Evolutionary conservation across 345 rosid species (phyloP).

Genomic region (Moricandia moricandioides): DNA sequence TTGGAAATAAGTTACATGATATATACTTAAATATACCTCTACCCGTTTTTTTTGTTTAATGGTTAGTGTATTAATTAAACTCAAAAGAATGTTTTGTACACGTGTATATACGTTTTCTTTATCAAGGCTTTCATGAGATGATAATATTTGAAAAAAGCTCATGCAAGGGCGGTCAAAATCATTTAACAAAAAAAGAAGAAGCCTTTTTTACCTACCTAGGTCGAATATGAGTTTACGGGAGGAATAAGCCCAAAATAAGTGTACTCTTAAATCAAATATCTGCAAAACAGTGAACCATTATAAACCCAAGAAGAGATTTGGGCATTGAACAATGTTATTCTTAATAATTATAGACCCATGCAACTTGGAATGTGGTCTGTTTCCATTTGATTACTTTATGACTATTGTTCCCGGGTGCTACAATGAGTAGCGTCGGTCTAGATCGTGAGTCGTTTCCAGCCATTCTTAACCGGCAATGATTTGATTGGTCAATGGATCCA

Average conservation of each 20-base stretch:
- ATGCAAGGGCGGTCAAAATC: not conserved
- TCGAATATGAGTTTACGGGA: not conserved
- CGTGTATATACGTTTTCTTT: not conserved
- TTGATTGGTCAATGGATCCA: not conserved
- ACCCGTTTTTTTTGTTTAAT: not conserved
- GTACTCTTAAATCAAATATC: not conserved
- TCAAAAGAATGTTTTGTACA: not conserved
- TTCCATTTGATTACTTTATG: constrained; percentile 39
- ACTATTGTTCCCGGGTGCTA: constrained; percentile 34
- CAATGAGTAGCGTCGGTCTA: constrained; percentile 46
- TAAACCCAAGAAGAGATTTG: not conserved
- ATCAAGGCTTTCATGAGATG: not conserved
- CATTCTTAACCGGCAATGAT: constrained; percentile 30
- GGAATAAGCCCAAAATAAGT: not conserved
- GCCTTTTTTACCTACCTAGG: not conserved
- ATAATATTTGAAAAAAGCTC: not conserved
- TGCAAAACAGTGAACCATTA: not conserved
- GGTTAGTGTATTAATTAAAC: not conserved
- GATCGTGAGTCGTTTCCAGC: constrained; percentile 52
- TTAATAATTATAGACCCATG: constrained; percentile 32
- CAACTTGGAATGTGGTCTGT: constrained; percentile 49
- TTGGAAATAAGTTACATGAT: not conserved
- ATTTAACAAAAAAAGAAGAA: not conserved
- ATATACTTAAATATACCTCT: not conserved
- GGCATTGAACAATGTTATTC: not conserved